Base-by-base conservation (phyloP, 306 rosid genomes). In the Dryas octopetala region DNA sequence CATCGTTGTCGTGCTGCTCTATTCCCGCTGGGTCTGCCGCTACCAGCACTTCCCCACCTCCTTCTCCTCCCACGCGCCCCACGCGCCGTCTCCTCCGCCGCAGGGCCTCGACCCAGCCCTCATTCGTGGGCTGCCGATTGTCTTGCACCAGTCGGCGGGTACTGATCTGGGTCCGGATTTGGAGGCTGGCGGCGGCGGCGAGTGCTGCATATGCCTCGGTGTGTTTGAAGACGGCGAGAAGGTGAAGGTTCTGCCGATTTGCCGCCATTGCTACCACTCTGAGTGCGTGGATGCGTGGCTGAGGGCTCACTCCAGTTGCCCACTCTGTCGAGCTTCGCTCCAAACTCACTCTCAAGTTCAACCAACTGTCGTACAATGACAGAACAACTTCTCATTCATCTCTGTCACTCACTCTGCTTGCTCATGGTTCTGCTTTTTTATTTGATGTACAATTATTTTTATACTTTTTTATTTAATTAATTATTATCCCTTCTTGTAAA, bases 241-340 rank as follows among this genome's bases (percentile, higher is more conserved):
- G 67, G 76, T 95, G 17, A 95, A 95, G 91, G 83, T 91, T 69
- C 78, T 95, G 77, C 97, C 98, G 0, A 68, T 16, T 1, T 95
- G 98, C 50, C 74, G 66, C 48, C 98, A 95, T 74, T 79, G 80
- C 62, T 95, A 80, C 14, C 98, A 95, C 52, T 86, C 91, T 0
- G 97, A 90, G 9, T 95, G 98, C 64, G 92, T 95, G 7, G 98
- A 91, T 43, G 77, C 28, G 74, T 95, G 98, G 98, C 85, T 95
- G 8, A 58, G 45, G 44, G 76, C 75, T 26, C 95, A 86, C 23
- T 88, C 97, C 16, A 95, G 85, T 62, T 95, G 98, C 72, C 98
- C 98, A 16, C 84, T 95, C 5, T 95, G 98, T 50, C 87, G 98
- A 23, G 82, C 85, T 61, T 90, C 96, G 57, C 91, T 90, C 26